phyloP scores from a whole-genome alignment of 2,329 filamentous ascomycete species.

The Fusarium sp. region DNA sequence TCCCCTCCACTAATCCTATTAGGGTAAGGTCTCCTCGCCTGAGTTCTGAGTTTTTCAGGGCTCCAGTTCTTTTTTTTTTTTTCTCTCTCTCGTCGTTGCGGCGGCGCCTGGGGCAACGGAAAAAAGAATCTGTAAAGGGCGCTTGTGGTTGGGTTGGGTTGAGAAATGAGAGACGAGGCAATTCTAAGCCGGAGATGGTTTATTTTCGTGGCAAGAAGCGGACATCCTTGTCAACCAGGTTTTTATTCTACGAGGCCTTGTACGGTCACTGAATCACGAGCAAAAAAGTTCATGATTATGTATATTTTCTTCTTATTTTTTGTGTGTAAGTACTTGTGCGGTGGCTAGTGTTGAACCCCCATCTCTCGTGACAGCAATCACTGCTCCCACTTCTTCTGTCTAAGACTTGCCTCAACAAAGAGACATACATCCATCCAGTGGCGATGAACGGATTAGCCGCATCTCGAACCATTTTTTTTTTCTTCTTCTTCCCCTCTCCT shows the following conservation, averaged over 20 bases:
- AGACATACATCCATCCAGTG: constrained; percentile 16
- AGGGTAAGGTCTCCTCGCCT: constrained; percentile 38
- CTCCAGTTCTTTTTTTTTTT: constrained; percentile 36
- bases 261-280: background rate
- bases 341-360: constrained; percentile 1
- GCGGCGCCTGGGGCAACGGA: constrained; percentile 23
- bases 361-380: background rate
- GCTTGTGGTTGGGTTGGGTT: constrained; percentile 6
- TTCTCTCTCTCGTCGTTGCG: background rate
- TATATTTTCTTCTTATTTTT: background rate
- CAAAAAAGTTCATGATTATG: background rate
- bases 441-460: constrained; percentile 27
- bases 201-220: constrained; percentile 3
- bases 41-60: constrained; percentile 46
- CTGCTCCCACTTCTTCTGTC: constrained; percentile 1
- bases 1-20: constrained; percentile 41
- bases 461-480: constrained; percentile 18
- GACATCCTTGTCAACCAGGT: background rate
- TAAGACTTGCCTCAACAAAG: constrained; percentile 5
- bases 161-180: constrained; percentile 36
- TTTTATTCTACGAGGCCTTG: background rate
- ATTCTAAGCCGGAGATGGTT: constrained; percentile 27
- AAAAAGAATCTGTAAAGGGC: constrained; percentile 9
- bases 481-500: constrained; percentile 4
- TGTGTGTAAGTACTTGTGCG: constrained; percentile 1